Percentiles rank a stretch among this genome's conserved stretches.
These are phyloP conservation scores for Breynia disticha DNA, from an alignment of 441 rosid species.

Conservation along the genomic window DNA sequence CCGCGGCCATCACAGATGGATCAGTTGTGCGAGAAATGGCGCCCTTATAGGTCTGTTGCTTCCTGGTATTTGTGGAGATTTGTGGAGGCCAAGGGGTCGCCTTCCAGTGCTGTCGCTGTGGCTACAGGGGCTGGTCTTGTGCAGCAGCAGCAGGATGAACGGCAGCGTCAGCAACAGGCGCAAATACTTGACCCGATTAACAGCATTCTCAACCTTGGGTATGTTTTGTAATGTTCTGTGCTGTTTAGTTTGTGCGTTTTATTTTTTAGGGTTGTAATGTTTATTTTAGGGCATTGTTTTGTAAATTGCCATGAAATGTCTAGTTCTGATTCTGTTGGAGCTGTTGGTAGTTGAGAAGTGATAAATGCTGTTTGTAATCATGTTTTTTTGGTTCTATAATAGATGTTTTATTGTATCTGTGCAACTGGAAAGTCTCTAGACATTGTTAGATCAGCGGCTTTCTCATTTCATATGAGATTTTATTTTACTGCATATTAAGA, in stretches of 20 bases:
- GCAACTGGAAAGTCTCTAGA: too few relatives aligned
- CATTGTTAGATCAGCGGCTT: too few relatives aligned
- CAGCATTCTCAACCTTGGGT: constrained; percentile 85
- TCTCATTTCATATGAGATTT: too few relatives aligned
- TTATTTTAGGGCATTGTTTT: neutral
- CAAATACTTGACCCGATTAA: constrained; percentile 75
- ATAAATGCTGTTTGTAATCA: too few relatives aligned
- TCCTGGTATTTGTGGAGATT: constrained; percentile 93
- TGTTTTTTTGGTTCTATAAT: too few relatives aligned
- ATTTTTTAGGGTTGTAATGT: neutral
- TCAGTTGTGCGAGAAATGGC: constrained; percentile 78
- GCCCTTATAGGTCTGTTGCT: constrained; percentile 85
- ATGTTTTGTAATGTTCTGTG: constrained; percentile 20
- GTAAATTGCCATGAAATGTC: neutral
- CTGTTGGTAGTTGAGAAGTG: too few relatives aligned
- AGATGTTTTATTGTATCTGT: too few relatives aligned
- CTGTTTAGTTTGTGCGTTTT: constrained; percentile 3
- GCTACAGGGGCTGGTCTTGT: constrained; percentile 42
- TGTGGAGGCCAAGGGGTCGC: constrained; percentile 56
- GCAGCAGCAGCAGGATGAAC: constrained; percentile 47
- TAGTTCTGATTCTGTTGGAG: too few relatives aligned
- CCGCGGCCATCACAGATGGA: constrained; percentile 97
- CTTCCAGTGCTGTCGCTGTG: constrained; percentile 54
- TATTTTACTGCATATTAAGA: too few relatives aligned
- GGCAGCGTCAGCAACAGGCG: constrained; percentile 45